Evolutionary conservation across 2,329 filamentous ascomycete species (phyloP).

Genomic region (Colletotrichum sp.): DNA sequence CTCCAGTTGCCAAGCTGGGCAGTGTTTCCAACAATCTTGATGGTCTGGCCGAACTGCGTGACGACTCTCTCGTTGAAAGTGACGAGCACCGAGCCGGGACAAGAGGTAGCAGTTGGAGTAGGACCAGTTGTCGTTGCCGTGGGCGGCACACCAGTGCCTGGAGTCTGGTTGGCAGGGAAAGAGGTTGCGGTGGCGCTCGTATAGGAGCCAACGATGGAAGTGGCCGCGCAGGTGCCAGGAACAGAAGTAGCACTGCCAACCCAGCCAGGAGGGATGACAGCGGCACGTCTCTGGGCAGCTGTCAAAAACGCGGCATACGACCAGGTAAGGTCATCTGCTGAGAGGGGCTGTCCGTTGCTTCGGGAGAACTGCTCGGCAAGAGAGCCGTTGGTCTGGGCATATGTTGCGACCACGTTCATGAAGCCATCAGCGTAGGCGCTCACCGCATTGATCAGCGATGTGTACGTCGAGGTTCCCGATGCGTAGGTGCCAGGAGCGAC

Average conservation of each 20-base stretch:
- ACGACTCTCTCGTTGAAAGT: conserved; percentile 65
- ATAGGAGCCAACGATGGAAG: conserved; percentile 57
- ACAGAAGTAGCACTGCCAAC: conserved; percentile 50
- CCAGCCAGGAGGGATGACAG: conserved; percentile 63
- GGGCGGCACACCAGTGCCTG: conserved; percentile 33
- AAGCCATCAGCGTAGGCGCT: conserved; percentile 66
- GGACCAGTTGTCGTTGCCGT: conserved; percentile 26
- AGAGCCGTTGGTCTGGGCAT: conserved; percentile 66
- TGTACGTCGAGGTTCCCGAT: conserved; percentile 51
- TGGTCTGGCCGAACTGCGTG: conserved; percentile 66
- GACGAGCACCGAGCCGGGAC: conserved; percentile 55
- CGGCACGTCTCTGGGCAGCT: conserved; percentile 60
- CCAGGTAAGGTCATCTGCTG: conserved; percentile 74
- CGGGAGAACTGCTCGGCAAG: conserved; percentile 72
- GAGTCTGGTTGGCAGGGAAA: conserved; percentile 56
- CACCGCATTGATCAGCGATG: conserved; percentile 60
- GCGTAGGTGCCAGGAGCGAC: conserved; percentile 68
- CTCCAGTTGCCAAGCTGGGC: conserved; percentile 69
- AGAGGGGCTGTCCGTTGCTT: conserved; percentile 57
- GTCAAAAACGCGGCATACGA: conserved; percentile 75
- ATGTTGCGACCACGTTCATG: conserved; percentile 65
- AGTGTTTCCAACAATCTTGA: conserved; percentile 69
- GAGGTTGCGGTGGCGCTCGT: conserved; percentile 48
- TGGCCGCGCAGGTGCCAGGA: conserved; percentile 52
- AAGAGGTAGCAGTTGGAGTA: conserved; percentile 33